Base-by-base conservation (phyloP, 768 basidiomycete genomes). In the Sarcodon aspratus region DNA sequence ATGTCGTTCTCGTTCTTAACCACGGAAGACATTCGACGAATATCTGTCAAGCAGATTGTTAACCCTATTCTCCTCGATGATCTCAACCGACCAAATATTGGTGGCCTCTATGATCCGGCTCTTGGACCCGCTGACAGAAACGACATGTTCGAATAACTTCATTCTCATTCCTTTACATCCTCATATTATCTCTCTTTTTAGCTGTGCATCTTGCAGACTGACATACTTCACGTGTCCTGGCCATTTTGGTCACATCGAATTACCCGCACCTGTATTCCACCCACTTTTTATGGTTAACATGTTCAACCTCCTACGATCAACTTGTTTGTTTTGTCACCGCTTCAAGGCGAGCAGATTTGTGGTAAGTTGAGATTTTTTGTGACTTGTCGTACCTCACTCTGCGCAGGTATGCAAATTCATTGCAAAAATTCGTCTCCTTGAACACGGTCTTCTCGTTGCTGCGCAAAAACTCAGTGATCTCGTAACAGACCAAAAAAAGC, bases 1-100 rank as follows among this genome's bases (percentile, higher is more conserved):
- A 67, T 97, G 51, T 91, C 92, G 8, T 99, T 99, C 65, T 93
- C 93, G 1, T 95, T 93, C 64, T 80, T 99, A 46, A 79, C 85
- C 12, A 71, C 89, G 11, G 76, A 86, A 56, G 94, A 99, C 65
- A 75, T 97, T 60, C 80, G 86, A 42, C 79, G 85, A 50, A 91
- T 98, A 60, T 95, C 92, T n/a, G 95, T 98, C 60, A 94, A 96
- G 69, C 91, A 96, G 69, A 85, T 98, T 54, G 77, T 91, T 47
- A 98, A 98, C 63, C 87, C 93, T 3, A 74, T 86, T 51, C 78
- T 99, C 37, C 77, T 98, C 54, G 93, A 99, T 69, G 91, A 95
- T 63, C 69, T 97, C 35, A 93, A 94, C 63, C 71, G 87, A 56
- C 96, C 96, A 3, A 98, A 89, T 57, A 70, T 77, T 49, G 92